Conservation (phyloP, 345 rosid species). For the Barbarea vulgaris region DNA sequence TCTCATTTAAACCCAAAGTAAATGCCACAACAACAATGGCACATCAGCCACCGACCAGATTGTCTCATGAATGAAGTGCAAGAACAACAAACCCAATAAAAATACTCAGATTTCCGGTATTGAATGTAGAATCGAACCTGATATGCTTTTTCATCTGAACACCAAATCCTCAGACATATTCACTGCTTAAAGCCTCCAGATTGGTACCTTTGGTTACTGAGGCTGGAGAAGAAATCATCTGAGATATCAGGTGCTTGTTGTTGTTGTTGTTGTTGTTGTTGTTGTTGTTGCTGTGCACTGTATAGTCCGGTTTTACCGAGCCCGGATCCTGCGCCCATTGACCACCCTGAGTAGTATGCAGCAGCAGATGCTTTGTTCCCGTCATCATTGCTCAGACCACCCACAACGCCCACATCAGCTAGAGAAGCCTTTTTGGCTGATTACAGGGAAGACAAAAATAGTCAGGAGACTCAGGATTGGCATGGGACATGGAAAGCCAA, state of each 20-base stretch:
- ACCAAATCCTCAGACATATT: conserved; percentile 15
- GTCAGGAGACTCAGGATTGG: conserved; percentile 15
- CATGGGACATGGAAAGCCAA: not conserved
- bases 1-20: conserved; percentile 31
- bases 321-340: conserved; percentile 87
- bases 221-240: conserved; percentile 74
- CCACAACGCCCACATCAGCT: conserved; percentile 81
- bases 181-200: conserved; percentile 63
- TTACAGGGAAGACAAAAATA: conserved; percentile 34
- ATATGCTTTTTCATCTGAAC: conserved; percentile 9
- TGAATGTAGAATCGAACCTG: conserved; percentile 28
- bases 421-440: conserved; percentile 94
- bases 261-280: conserved; percentile 36
- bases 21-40: conserved; percentile 32
- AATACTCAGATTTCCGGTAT: conserved; percentile 4
- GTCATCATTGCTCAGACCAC: conserved; percentile 69
- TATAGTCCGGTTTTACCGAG: conserved; percentile 64
- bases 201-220: conserved; percentile 65
- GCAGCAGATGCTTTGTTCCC: conserved; percentile 64
- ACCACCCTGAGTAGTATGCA: conserved; percentile 79
- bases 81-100: conserved; percentile 17
- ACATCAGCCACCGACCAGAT: conserved; percentile 34
- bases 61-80: conserved; percentile 29
- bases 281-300: conserved; percentile 44
- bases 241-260: conserved; percentile 39